These are phyloP conservation scores for Kalanchoe fedtschenkoi DNA, from an alignment of 164 flowering plant species.

Conservation along the genomic window DNA sequence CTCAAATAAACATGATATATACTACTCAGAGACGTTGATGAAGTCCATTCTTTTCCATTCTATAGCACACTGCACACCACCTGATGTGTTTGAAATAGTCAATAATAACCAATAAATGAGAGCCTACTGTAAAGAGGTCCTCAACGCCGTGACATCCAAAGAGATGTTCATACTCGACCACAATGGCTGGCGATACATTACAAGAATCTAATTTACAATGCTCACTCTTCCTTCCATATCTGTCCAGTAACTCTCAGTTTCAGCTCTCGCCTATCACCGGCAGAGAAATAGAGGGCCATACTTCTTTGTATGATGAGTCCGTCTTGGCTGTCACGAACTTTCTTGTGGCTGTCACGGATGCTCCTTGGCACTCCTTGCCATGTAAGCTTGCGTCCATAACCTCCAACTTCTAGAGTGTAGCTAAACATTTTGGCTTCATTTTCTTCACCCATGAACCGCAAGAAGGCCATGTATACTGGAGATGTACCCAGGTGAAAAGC, in stretches of 20 bases:
- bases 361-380: conserved; percentile 7
- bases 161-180: too few relatives aligned
- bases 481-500: conserved; percentile 1
- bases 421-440: conserved; percentile 3
- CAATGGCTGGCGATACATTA: too few relatives aligned
- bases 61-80: too few relatives aligned
- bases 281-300: conserved; percentile 2
- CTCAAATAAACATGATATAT: too few relatives aligned
- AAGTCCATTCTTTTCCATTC: too few relatives aligned
- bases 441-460: conserved; percentile 5
- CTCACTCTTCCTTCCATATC: conserved; percentile 4
- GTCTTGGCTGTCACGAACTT: conserved; percentile 1
- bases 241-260: conserved; percentile 1
- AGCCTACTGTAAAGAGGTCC: too few relatives aligned
- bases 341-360: conserved; percentile 2
- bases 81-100: too few relatives aligned
- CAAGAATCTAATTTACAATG: too few relatives aligned
- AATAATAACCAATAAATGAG: too few relatives aligned
- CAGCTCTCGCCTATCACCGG: neutral
- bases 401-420: conserved; percentile 4
- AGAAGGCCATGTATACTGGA: conserved; percentile 4
- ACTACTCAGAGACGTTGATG: too few relatives aligned
- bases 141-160: too few relatives aligned
- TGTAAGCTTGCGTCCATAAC: neutral
- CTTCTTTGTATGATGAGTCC: conserved; percentile 1